Percentiles rank a stretch among this genome's conserved stretches.
Conservation (phyloP, 257 asterid genomes). For the Solanum gracilifrons region DNA sequence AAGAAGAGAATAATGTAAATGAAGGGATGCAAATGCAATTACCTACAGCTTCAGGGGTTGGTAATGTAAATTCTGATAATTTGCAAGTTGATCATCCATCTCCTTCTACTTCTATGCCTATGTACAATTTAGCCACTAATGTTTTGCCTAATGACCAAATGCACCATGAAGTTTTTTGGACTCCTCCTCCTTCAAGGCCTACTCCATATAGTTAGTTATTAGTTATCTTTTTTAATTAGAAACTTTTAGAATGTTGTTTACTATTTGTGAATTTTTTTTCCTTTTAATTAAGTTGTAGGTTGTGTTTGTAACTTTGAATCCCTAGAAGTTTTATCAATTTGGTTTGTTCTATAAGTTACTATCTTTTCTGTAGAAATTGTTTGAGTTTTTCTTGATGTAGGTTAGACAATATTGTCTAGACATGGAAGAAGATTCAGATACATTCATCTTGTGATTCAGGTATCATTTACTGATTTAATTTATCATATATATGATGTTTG, state of each 20-base stretch:
- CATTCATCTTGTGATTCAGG: background rate
- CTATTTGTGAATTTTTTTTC: constrained; percentile 2
- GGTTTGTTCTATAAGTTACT: background rate
- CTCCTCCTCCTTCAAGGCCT: constrained; percentile 34
- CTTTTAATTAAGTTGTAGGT: constrained; percentile 6
- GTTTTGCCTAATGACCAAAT: constrained; percentile 44
- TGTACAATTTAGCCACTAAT: constrained; percentile 35
- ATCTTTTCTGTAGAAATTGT: background rate
- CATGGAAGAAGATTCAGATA: background rate
- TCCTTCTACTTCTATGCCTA: constrained; percentile 18
- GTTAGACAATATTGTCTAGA: background rate
- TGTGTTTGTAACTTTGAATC: background rate
- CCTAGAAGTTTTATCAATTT: background rate
- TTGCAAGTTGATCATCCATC: constrained; percentile 11
- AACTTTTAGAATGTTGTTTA: background rate
- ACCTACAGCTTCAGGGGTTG: background rate
- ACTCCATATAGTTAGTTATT: constrained; percentile 16
- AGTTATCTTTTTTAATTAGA: background rate
- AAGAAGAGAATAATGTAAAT: background rate
- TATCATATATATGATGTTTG: background rate
- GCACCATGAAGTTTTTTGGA: constrained; percentile 53
- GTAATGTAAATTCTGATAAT: constrained; percentile 2
- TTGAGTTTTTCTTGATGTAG: background rate
- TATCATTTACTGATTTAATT: background rate
- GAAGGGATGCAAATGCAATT: constrained; percentile 23